Base-by-base conservation (phyloP, 305 asterid genomes). In the Fraxinus paxiana region DNA sequence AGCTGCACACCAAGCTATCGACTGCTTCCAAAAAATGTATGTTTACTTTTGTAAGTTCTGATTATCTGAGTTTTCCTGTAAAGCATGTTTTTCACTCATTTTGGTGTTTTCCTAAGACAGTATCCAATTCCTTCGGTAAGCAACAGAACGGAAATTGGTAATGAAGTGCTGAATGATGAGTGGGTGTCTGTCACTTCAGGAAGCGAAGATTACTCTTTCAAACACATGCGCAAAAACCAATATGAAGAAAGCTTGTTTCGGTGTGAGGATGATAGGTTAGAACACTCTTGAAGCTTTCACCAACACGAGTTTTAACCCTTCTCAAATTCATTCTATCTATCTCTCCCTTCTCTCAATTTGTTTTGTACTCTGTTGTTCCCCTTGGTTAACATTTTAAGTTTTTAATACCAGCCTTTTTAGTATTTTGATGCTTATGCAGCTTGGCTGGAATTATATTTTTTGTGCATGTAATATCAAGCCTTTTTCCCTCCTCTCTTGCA, bases 181-280 rank as follows among this genome's bases (percentile, higher is more conserved):
- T 97, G 98, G 98, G 99, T 97, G 80, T 95, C 99, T 5, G 98
- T 95, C 78, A 97, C 99, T 72, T 97, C 98, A 77, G 99, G 99
- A 84, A 97, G 98, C 85, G 99, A 97, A 89, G 98, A 93, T 90
- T 94, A 91, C 90, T 93, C 99, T 43, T 94, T 94, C 89, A 97
- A 97, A 88, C 98, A 97, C 87, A 95, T 93, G 98, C 96, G 97
- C 33, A 97, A 95, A 86, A 97, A 97, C 88, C 98, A 95, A 87
- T 97, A 97, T 84, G 99, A 95, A 88, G 98, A 97, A 85, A 97
- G 97, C 88, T 91, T 97, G 94, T 93, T 92, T 78, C 95, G 97
- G 28, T 97, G 99, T 84, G 98, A 95, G 89, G 99, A 97, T 81
- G 99, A 97, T 89, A 91, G 98, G 99, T 95, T 84, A 88, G 79